Evolutionary conservation across 2,329 filamentous ascomycete species (phyloP).

Genomic region (Verticillium nubilum): DNA sequence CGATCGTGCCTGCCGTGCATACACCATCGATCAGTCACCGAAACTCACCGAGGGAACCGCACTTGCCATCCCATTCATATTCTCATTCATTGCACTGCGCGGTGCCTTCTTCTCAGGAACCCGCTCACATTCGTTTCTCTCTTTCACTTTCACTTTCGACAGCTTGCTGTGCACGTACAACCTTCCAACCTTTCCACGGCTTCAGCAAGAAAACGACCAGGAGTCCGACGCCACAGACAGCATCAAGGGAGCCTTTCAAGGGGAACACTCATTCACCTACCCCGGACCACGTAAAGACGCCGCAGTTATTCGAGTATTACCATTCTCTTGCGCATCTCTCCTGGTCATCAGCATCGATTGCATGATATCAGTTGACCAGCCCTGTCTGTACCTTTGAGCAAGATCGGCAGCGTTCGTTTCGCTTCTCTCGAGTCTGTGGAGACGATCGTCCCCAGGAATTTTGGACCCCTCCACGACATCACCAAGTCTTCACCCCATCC

Average conservation of each 20-base stretch:
- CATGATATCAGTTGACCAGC: neutral
- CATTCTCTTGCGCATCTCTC: neutral
- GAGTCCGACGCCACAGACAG: neutral
- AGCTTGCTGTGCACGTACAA: no score
- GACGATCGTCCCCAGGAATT: neutral
- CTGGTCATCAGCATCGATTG: neutral
- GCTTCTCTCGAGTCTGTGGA: neutral
- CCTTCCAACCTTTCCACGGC: no score
- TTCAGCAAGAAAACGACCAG: neutral
- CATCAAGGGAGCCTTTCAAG: neutral
- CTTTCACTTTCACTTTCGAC: neutral
- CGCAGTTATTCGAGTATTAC: neutral
- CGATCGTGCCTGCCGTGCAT: neutral
- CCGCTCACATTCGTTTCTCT: constrained; percentile 2
- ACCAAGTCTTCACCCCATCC: neutral
- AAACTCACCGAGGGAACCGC: neutral
- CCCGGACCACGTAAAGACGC: neutral
- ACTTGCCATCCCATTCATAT: neutral
- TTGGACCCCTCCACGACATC: neutral
- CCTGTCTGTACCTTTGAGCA: neutral
- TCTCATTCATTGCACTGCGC: neutral
- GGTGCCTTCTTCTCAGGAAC: neutral
- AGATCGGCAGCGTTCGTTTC: neutral
- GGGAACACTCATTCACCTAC: neutral
- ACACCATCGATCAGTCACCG: neutral